A percentile compares a stretch with the other conserved stretches of the same genome.
Conservation (phyloP, 2,329 filamentous ascomycete genomes). For the Alternaria tenuissima region DNA sequence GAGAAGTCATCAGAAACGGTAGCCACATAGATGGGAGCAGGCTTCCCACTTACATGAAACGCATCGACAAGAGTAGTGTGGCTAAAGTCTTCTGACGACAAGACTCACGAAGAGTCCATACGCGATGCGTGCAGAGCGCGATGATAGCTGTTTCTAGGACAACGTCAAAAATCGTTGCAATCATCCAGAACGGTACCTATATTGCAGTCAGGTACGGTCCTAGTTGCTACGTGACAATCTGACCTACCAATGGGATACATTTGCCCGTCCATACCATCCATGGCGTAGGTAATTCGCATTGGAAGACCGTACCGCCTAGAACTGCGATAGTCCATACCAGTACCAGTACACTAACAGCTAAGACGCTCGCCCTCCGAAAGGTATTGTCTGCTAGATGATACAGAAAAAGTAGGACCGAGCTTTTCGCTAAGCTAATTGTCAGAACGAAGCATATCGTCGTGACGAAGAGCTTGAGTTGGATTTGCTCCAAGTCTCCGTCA, state of each 20-base stretch:
- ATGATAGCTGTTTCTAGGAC: slow-evolving; percentile 28
- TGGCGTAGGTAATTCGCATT: slow-evolving; percentile 36
- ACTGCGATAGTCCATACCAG: slow-evolving; percentile 32
- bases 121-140: slow-evolving; percentile 24
- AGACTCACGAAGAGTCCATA: slow-evolving; percentile 29
- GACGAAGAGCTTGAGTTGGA: slow-evolving; percentile 32
- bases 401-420: slow-evolving; percentile 33
- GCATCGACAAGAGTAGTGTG: slow-evolving; percentile 29
- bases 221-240: background rate
- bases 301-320: slow-evolving; percentile 28
- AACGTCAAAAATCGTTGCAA: slow-evolving; percentile 28
- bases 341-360: slow-evolving; percentile 20
- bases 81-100: slow-evolving; percentile 25
- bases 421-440: slow-evolving; percentile 34
- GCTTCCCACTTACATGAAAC: slow-evolving; percentile 26
- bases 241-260: slow-evolving; percentile 35
- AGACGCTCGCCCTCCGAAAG: slow-evolving; percentile 21
- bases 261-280: slow-evolving; percentile 34
- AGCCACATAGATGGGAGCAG: background rate
- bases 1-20: background rate
- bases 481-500: slow-evolving; percentile 8
- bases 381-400: slow-evolving; percentile 24
- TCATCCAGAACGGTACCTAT: slow-evolving; percentile 31
- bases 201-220: background rate
- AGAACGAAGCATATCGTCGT: slow-evolving; percentile 36